These are phyloP conservation scores for Gliomastix tumulicola DNA, from an alignment of 2,329 filamentous ascomycete species.

Conservation along the genomic window DNA sequence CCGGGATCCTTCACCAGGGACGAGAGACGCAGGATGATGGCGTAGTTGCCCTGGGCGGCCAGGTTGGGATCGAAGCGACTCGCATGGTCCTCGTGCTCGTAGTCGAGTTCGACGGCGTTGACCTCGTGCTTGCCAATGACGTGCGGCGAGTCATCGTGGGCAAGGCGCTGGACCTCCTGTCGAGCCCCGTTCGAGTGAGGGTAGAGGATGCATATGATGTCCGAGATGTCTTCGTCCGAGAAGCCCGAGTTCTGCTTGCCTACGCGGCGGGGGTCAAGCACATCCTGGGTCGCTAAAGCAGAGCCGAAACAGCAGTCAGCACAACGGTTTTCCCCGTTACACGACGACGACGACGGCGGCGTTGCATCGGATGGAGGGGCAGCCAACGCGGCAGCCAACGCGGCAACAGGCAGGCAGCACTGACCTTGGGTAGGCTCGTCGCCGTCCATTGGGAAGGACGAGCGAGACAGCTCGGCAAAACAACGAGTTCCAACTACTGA, in stretches of 20 bases:
- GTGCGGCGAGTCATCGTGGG: slow-evolving; percentile 37
- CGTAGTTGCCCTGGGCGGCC: slow-evolving; percentile 47
- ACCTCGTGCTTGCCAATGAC: slow-evolving; percentile 41
- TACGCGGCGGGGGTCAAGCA: slow-evolving; percentile 71
- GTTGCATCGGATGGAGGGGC: too few species aligned
- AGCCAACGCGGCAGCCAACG: too few species aligned
- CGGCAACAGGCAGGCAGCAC: slow-evolving; percentile 2
- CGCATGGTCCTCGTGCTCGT: slow-evolving; percentile 42
- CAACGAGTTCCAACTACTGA: too few species aligned
- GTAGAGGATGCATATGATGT: slow-evolving; percentile 84
- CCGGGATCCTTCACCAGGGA: slow-evolving; percentile 60
- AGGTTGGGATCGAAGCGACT: slow-evolving; percentile 35
- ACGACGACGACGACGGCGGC: too few species aligned
- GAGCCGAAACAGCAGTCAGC: slow-evolving; percentile 9
- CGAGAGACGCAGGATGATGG: slow-evolving; percentile 77
- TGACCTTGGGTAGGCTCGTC: slow-evolving; percentile 36
- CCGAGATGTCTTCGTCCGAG: slow-evolving; percentile 72
- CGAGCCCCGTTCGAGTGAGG: slow-evolving; percentile 69
- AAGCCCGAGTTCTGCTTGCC: slow-evolving; percentile 79
- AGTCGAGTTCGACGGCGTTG: slow-evolving; percentile 43
- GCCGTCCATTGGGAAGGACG: slow-evolving; percentile 30
- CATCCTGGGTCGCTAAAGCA: slow-evolving; percentile 63
- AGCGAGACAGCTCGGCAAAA: too few species aligned
- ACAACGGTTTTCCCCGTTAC: too few species aligned
- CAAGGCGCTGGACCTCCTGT: slow-evolving; percentile 54